phyloP scores from a whole-genome alignment of 352 stramenopile genomes.

The Phytophthora sojae region DNA sequence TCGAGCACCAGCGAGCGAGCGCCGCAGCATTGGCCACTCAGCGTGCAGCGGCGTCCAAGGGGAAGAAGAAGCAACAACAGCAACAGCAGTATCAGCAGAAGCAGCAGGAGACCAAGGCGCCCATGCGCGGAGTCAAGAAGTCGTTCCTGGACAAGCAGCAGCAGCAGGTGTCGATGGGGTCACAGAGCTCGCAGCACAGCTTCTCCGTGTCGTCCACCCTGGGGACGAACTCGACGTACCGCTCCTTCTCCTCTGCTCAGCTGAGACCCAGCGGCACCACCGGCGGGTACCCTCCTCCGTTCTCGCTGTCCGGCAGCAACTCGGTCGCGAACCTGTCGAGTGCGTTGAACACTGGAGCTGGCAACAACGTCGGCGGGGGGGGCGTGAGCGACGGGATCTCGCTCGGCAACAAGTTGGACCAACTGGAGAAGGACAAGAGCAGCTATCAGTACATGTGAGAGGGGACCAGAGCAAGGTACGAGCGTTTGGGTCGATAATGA shows the following conservation, averaged over 20 bases:
- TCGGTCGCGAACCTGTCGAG: conserved; percentile 38
- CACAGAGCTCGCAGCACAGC: conserved; percentile 38
- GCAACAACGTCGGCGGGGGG: conserved; percentile 26
- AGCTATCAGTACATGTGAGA: conserved; percentile 57
- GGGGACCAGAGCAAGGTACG: conserved; percentile 15
- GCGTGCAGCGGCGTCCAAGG: conserved; percentile 30
- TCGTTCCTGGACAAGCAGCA: conserved; percentile 41
- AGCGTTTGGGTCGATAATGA: conserved; percentile 28
- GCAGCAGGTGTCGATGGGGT: conserved; percentile 19
- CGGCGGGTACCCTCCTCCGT: conserved; percentile 42
- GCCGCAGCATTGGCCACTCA: conserved; percentile 34
- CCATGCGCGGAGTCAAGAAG: conserved; percentile 33
- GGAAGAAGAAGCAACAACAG: conserved; percentile 41
- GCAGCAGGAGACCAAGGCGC: conserved; percentile 28
- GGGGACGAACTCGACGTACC: conserved; percentile 40
- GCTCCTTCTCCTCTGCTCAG: conserved; percentile 41
- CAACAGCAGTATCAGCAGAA: conserved; percentile 32
- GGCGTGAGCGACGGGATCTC: conserved; percentile 39
- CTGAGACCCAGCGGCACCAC: conserved; percentile 35
- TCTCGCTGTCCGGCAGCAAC: conserved; percentile 46
- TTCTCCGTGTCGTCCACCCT: conserved; percentile 47
- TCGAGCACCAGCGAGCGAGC: conserved; percentile 45
- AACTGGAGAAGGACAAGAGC: conserved; percentile 75
- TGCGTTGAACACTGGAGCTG: conserved; percentile 13
- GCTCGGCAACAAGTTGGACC: conserved; percentile 78